phyloP scores from a whole-genome alignment of 2,329 filamentous ascomycete species.

The Hirsutella minnesotensis region DNA sequence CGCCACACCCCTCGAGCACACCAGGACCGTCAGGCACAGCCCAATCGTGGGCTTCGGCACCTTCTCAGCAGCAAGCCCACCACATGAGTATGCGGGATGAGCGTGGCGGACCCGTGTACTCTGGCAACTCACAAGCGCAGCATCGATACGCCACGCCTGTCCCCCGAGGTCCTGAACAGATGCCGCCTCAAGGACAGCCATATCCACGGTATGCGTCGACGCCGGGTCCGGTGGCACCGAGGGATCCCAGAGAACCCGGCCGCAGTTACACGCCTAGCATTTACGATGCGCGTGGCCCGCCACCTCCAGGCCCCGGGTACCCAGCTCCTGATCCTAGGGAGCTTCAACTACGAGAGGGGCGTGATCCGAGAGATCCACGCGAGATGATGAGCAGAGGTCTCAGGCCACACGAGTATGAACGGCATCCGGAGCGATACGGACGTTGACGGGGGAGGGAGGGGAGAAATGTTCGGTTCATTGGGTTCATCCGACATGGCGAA shows the following conservation, averaged over 20 bases:
- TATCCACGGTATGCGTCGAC: constrained; percentile 33
- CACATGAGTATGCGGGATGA: constrained; percentile 26
- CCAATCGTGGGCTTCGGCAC: constrained; percentile 19
- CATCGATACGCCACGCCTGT: constrained; percentile 27
- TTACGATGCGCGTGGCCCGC: constrained; percentile 29
- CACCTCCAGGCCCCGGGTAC: constrained; percentile 22
- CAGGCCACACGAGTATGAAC: constrained; percentile 33
- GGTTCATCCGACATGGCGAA: too few species aligned
- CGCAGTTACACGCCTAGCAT: constrained; percentile 34
- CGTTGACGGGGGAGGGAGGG: constrained; percentile 19
- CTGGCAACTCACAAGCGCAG: constrained; percentile 15
- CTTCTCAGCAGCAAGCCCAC: constrained; percentile 20
- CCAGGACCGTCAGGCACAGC: constrained; percentile 23
- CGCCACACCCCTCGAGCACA: constrained; percentile 16
- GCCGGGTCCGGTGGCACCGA: constrained; percentile 26
- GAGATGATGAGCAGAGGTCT: constrained; percentile 30
- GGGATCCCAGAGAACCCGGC: constrained; percentile 28
- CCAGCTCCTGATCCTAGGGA: constrained; percentile 19
- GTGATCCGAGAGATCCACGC: constrained; percentile 24
- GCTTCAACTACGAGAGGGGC: constrained; percentile 18
- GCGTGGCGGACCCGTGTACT: constrained; percentile 22
- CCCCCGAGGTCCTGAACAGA: constrained; percentile 28
- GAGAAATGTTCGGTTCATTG: too few species aligned
- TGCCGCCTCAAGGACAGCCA: constrained; percentile 23
- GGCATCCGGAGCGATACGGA: constrained; percentile 31